phyloP scores from a whole-genome alignment of 192 early-diverging fungal species.

The Linnemannia hyalina region DNA sequence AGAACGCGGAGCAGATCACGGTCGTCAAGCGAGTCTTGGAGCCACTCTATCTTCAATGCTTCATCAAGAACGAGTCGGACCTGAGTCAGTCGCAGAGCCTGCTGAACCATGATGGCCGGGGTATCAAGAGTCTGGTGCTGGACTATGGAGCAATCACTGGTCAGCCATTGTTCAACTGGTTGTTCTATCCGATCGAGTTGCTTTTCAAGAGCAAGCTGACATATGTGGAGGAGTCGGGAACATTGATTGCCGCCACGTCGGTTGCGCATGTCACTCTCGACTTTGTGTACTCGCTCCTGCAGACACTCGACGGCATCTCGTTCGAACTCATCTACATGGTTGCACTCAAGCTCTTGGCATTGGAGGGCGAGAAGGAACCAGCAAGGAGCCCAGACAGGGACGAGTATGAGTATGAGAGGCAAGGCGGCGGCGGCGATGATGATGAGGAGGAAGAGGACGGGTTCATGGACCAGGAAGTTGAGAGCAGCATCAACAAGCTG shows the following conservation, averaged over 20 bases:
- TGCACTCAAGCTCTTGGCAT: conserved; percentile 29
- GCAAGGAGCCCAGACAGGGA: neutral
- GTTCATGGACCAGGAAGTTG: conserved; percentile 49
- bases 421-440: neutral
- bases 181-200: conserved; percentile 50
- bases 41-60: conserved; percentile 44
- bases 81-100: conserved; percentile 36
- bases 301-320: conserved; percentile 49
- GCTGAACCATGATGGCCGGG: conserved; percentile 47
- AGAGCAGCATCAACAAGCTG: conserved; percentile 29
- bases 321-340: conserved; percentile 52
- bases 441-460: conserved; percentile 46
- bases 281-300: conserved; percentile 49
- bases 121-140: conserved; percentile 32
- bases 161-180: conserved; percentile 53
- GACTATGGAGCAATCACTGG: conserved; percentile 48
- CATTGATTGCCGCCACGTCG: conserved; percentile 47
- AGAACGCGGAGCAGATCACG: conserved; percentile 32
- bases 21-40: conserved; percentile 45
- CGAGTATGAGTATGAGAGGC: conserved; percentile 17
- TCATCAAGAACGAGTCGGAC: conserved; percentile 32
- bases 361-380: conserved; percentile 49
- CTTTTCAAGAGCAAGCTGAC: conserved; percentile 42
- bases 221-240: conserved; percentile 52
- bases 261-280: conserved; percentile 38